Conservation (phyloP, 805 yeast species). For the Diddensiella transvaalensis region DNA sequence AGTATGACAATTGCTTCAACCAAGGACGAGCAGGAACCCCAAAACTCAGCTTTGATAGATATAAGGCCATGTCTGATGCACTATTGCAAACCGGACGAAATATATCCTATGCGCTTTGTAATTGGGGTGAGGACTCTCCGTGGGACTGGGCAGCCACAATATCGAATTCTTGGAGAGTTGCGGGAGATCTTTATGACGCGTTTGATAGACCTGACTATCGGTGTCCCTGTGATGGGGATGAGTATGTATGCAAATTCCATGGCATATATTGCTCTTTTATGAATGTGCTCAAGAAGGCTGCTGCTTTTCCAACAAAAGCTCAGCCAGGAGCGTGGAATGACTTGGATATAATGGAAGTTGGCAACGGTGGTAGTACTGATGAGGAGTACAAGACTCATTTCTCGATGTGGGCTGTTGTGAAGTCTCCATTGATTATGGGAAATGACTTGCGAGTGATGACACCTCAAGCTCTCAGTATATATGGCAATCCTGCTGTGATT, state of each 20-base stretch:
- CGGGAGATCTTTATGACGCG: conserved; percentile 30
- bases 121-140: conserved; percentile 35
- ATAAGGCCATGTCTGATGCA: conserved; percentile 31
- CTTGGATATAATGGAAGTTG: conserved; percentile 33
- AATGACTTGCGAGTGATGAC: conserved; percentile 28
- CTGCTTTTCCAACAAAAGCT: conserved; percentile 29
- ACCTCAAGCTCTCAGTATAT: conserved; percentile 24
- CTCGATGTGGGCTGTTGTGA: conserved; percentile 33
- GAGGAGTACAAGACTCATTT: conserved; percentile 34
- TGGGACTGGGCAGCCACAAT: conserved; percentile 33
- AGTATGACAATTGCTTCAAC: conserved; percentile 35
- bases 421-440: conserved; percentile 33
- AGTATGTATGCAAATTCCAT: conserved; percentile 24
- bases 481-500: conserved; percentile 23
- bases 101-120: conserved; percentile 32
- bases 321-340: conserved; percentile 31
- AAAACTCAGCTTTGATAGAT: conserved; percentile 26
- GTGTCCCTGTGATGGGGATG: conserved; percentile 31
- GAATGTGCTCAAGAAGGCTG: conserved; percentile 30
- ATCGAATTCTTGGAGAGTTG: conserved; percentile 33
- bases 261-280: conserved; percentile 30
- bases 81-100: conserved; percentile 31
- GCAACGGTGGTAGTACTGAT: conserved; percentile 31
- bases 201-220: conserved; percentile 23
- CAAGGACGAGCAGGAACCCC: conserved; percentile 31